Base-by-base conservation (phyloP, 1,284 basidiomycete species). In the Malassezia obtusa region DNA sequence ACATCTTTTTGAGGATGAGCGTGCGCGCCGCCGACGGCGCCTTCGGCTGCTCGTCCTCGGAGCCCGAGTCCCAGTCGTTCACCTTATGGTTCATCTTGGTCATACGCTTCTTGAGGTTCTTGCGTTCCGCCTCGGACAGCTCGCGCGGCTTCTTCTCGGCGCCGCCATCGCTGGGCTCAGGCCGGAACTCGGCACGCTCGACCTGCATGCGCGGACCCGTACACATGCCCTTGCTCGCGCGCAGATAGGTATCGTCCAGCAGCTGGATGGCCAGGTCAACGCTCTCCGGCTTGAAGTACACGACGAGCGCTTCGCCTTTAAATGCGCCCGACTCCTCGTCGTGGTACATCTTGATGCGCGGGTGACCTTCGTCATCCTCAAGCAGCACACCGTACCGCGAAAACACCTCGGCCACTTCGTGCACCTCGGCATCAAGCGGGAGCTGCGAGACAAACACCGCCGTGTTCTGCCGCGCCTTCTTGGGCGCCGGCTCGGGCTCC, bases 221-320 rank as follows among this genome's bases (percentile, higher is more conserved):
- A 2, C 39, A 45, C 11, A 67, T 59, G 45, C 80, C 74, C 57
- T 87, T 83, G 2, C 89, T 89, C n/a, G 91, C 72, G 50, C 90
- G 79, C 55, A 99, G 77, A 73, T 91, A 89, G 0, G 87, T 89
- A 58, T 96, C 92, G 73, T 96, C 91, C 54, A 98, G 78, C 58
- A 98, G 79, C 58, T 80, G 85, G 50, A 89, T 76, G 2, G 91
- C 92, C 49, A 98, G 79, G 11, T 79, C 77, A 15, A 98, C 94
- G 26, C 87, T 90, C 59, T 91, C 92, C 69, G 92, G 89, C 75
- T 95, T 95, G 79, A 96, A 94, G 75, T 88, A 99, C 41, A 95
- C 89, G 52, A 99, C 84, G 59, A 98, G 77, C 1, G 92, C 92
- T 62, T 98, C 92, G 30, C 94, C 92, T 66, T 83, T 94, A 76